Conservation (phyloP, 768 basidiomycete genomes). For the Kwoniella europaea region DNA sequence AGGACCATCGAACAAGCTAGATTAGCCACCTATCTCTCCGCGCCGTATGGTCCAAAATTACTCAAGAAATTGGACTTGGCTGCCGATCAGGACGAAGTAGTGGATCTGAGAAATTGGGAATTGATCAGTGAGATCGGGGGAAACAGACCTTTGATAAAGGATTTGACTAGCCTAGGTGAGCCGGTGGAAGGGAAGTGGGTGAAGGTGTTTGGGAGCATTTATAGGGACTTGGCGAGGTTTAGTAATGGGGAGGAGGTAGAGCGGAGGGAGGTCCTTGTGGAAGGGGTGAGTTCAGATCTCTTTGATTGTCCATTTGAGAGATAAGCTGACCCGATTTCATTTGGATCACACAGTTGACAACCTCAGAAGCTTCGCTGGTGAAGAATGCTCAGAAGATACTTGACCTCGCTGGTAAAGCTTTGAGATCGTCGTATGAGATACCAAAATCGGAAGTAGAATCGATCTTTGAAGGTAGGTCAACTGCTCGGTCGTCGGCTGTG, state of each 20-base stretch:
- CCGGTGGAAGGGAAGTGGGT: constrained; percentile 17
- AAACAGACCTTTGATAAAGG: constrained; percentile 9
- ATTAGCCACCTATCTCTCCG: not conserved
- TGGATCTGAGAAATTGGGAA: constrained; percentile 47
- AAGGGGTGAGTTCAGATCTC: constrained; percentile 9
- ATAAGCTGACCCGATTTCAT: not conserved
- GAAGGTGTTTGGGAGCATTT: constrained; percentile 15
- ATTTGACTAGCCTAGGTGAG: constrained; percentile 12
- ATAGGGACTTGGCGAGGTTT: constrained; percentile 9
- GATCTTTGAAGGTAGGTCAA: constrained; percentile 10
- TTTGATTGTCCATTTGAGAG: not conserved
- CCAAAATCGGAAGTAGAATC: not conserved
- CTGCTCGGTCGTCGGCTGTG: too few species aligned
- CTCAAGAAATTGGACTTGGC: constrained; percentile 3
- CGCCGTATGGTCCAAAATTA: constrained; percentile 1
- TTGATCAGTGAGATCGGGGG: constrained; percentile 38
- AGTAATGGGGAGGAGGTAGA: constrained; percentile 22
- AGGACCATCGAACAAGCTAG: constrained; percentile 23
- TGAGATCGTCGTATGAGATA: not conserved
- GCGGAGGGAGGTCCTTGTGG: not conserved
- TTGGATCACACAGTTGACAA: not conserved
- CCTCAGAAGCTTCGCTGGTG: constrained; percentile 7
- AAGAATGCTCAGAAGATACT: constrained; percentile 2
- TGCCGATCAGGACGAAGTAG: not conserved
- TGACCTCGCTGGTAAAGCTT: not conserved